Evolutionary conservation across 345 rosid genomes (phyloP).

Genomic region (Linum tenue): DNA sequence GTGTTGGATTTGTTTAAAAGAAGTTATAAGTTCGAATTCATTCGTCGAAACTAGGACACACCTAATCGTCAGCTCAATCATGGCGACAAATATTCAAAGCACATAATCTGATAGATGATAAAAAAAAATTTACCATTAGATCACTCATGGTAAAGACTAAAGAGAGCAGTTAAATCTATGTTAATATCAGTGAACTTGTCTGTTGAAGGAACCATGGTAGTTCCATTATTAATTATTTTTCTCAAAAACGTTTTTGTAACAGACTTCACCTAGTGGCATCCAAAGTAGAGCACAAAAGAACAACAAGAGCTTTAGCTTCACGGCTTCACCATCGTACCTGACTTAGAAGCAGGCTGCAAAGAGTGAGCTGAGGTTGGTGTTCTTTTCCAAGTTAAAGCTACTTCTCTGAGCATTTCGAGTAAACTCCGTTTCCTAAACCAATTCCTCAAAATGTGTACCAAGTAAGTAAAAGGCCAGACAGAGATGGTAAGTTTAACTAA

Average conservation of each 20-base stretch:
- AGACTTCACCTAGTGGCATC: background rate
- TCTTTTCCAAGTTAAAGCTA: background rate
- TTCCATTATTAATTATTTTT: too few relatives aligned
- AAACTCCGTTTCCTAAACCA: too few relatives aligned
- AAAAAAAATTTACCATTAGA: too few relatives aligned
- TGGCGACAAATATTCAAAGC: too few relatives aligned
- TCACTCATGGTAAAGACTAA: too few relatives aligned
- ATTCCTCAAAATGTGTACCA: background rate
- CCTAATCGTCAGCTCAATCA: too few relatives aligned
- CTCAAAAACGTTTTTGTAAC: background rate
- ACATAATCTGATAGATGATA: too few relatives aligned
- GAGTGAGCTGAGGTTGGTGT: background rate
- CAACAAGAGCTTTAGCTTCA: background rate
- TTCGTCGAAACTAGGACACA: too few relatives aligned
- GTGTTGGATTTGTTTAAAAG: too few relatives aligned
- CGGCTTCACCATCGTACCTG: background rate
- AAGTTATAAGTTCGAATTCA: too few relatives aligned
- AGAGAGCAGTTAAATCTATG: too few relatives aligned
- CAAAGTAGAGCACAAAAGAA: background rate
- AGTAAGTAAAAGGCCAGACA: too few relatives aligned
- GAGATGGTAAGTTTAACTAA: background rate
- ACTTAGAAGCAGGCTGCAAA: background rate
- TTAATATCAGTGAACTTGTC: background rate
- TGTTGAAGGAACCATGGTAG: background rate
- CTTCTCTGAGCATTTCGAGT: background rate